phyloP scores from a whole-genome alignment of 805 yeast species.

The Lipomyces mesembrius region DNA sequence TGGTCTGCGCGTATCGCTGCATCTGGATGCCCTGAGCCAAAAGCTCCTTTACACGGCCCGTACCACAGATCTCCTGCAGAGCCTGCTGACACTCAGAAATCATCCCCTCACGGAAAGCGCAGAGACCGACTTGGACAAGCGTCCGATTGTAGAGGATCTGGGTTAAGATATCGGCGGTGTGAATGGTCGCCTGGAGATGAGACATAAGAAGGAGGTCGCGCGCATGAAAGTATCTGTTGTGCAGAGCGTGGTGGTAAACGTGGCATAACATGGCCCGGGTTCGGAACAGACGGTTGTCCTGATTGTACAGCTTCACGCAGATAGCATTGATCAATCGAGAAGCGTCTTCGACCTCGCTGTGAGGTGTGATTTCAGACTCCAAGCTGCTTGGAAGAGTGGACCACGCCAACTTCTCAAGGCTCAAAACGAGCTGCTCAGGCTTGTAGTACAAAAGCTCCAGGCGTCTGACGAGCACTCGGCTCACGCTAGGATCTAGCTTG shows the following conservation, averaged over 20 bases:
- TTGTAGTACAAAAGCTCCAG: slow-evolving; percentile 93
- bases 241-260: slow-evolving; percentile 89
- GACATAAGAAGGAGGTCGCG: slow-evolving; percentile 87
- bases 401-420: slow-evolving; percentile 81
- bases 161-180: slow-evolving; percentile 78
- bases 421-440: slow-evolving; percentile 71
- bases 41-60: slow-evolving; percentile 85
- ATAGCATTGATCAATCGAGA: slow-evolving; percentile 65
- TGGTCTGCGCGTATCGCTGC: slow-evolving; percentile 60
- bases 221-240: slow-evolving; percentile 80
- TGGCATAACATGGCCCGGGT: slow-evolving; percentile 83
- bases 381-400: slow-evolving; percentile 50
- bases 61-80: slow-evolving; percentile 83
- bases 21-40: slow-evolving; percentile 84
- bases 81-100: slow-evolving; percentile 85
- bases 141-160: slow-evolving; percentile 96
- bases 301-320: slow-evolving; percentile 66
- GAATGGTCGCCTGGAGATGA: slow-evolving; percentile 80
- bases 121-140: slow-evolving; percentile 90
- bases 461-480: slow-evolving; percentile 78
- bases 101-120: slow-evolving; percentile 90
- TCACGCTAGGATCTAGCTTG: slow-evolving; percentile 50
- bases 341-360: slow-evolving; percentile 50
- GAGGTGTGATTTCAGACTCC: slow-evolving; percentile 46
- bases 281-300: slow-evolving; percentile 68